Evolutionary conservation across 163 green algal genomes (phyloP), one percentile per base, ranked within the genome.

Genomic region (Prototheca stagnorum): DNA sequence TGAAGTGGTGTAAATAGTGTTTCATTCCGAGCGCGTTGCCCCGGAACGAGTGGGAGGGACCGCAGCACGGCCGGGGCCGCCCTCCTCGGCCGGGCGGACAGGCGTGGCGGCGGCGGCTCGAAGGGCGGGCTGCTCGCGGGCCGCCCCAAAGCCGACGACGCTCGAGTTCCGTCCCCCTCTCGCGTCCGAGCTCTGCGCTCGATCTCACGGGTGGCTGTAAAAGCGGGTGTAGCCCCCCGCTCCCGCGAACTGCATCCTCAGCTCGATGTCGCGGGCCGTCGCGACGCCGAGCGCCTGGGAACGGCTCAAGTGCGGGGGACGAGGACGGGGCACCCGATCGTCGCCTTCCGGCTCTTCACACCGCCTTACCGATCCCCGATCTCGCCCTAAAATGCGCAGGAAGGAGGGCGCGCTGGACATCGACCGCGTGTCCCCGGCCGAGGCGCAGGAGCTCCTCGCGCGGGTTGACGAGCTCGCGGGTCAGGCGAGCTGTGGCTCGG

Each of bases 351-450:
- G 12, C 31, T 37, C 12, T 37, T 37, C 12, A 9, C 12, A 9
- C 11, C 31, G 9, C 11, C 31, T 37, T 12, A 37, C 31, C 31
- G 11, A 37, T 37, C 11, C 31, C 31, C 31, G 37, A 9, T 44
- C 12, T 44, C 9, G n/a, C n/a, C n/a, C n/a, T n/a, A n/a, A n/a
- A n/a, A n/a, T n/a, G 21, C 51, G 61, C 53, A 70, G 61, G 40
- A 36, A 60, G 26, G 48, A 64, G 24, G 54, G 61, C 3, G 53
- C 44, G 19, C 35, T 70, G 44, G 61, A 58, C 5, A 35, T 70
- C 21, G 31, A 57, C 21, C 46, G 44, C 36, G 43, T 70, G 21
- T 17, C 61, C 7, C 49, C 49, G 12, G 35, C 56, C 1, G 61
- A 70, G 24, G 61, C 61, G 17, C 39, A 63, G 37, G 54, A 64